Percentiles rank a stretch among this genome's conserved stretches.
Evolutionary conservation across 352 stramenopile species (phyloP).

Genomic region (Stramenopiles sp.): DNA sequence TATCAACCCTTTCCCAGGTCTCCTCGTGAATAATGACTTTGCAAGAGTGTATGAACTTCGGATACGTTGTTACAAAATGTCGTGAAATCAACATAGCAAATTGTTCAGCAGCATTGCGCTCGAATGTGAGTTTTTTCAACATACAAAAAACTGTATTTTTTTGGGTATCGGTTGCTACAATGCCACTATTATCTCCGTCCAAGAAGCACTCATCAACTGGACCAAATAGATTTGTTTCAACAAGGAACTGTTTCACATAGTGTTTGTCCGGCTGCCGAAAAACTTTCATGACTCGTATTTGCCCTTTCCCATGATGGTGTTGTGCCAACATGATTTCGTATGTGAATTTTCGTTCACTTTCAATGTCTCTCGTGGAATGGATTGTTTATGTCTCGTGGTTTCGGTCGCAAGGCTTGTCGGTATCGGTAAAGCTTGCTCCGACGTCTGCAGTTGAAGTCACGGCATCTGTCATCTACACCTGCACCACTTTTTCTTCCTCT

Average conservation of each 20-base stretch:
- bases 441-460: too few species aligned
- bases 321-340: constrained; percentile 4
- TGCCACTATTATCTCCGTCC: constrained; percentile 48
- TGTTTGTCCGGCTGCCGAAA: constrained; percentile 34
- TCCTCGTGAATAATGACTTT: constrained; percentile 14
- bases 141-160: constrained; percentile 70
- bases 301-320: constrained; percentile 17
- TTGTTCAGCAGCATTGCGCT: constrained; percentile 44
- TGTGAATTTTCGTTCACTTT: too few species aligned
- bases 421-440: too few species aligned
- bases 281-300: constrained; percentile 18
- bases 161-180: constrained; percentile 61
- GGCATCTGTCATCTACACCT: too few species aligned
- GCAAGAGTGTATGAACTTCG: constrained; percentile 35
- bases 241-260: constrained; percentile 49
- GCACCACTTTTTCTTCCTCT: too few species aligned
- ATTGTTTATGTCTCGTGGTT: too few species aligned
- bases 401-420: too few species aligned
- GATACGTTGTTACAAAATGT: constrained; percentile 56
- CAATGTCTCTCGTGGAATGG: too few species aligned
- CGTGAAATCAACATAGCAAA: constrained; percentile 57
- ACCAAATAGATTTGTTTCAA: constrained; percentile 53
- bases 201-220: constrained; percentile 50
- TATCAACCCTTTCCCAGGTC: constrained; percentile 9
- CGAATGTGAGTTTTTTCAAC: constrained; percentile 59